A percentile compares a stretch with the other conserved stretches of the same genome.
Conservation (phyloP, 306 rosid species). For the Ormosia emarginata region DNA sequence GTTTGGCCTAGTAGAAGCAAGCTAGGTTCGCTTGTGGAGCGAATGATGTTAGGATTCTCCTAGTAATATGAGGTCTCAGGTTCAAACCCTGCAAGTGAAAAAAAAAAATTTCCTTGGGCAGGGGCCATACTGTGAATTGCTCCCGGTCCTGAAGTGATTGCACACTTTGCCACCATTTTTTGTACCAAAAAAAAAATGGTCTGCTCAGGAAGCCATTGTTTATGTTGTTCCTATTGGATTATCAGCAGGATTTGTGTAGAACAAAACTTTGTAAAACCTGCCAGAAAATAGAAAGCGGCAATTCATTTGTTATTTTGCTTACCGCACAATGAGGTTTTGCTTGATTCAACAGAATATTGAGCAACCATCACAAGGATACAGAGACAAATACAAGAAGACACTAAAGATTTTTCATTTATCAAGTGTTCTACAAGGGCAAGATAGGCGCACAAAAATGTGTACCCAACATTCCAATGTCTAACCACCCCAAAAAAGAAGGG, state of each 20-base stretch:
- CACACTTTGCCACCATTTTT: too few relatives aligned
- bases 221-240: background rate
- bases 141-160: too few relatives aligned
- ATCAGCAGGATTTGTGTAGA: background rate
- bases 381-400: background rate
- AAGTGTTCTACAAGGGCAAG: constrained; percentile 28
- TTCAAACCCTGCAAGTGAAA: too few relatives aligned
- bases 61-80: too few relatives aligned
- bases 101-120: too few relatives aligned
- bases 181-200: too few relatives aligned
- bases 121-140: too few relatives aligned
- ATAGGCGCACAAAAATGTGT: constrained; percentile 27
- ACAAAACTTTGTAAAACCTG: background rate
- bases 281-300: background rate
- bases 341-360: background rate
- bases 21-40: too few relatives aligned
- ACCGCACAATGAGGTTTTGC: background rate
- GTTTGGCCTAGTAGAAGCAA: too few relatives aligned
- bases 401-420: constrained; percentile 18
- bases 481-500: constrained; percentile 2
- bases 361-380: background rate
- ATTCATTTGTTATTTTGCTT: constrained; percentile 13
- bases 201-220: background rate
- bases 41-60: too few relatives aligned
- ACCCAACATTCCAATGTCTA: constrained; percentile 21